These are phyloP conservation scores for Linnemannia zychae DNA, from an alignment of 192 early-diverging fungal species.

Conservation along the genomic window DNA sequence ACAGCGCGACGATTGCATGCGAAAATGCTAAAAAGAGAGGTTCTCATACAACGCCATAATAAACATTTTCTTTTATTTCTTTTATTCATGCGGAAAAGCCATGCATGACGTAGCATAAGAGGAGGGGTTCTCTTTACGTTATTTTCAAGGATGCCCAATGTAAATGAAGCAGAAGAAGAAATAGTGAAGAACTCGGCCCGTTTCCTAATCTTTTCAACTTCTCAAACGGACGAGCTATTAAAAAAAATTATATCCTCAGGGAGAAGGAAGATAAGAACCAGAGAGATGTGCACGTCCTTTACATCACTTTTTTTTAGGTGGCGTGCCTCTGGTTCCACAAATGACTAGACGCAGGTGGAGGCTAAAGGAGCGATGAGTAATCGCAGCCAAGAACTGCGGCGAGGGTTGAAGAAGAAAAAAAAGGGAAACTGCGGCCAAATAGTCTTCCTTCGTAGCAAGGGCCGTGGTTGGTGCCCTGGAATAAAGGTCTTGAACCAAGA, in stretches of 20 bases:
- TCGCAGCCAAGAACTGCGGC: background rate
- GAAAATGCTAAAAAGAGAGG: background rate
- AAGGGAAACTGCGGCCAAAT: background rate
- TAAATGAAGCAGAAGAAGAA: background rate
- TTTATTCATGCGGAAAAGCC: background rate
- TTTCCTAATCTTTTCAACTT: background rate
- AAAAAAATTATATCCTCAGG: no score
- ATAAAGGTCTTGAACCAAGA: background rate
- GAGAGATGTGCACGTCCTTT: background rate
- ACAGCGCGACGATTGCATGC: slow-evolving; percentile 10
- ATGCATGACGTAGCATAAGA: background rate
- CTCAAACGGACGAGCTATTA: no score
- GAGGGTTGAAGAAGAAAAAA: background rate
- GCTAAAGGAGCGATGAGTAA: background rate
- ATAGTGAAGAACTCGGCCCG: background rate
- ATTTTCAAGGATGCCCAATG: no score
- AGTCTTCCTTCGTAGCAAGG: background rate
- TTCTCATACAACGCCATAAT: background rate
- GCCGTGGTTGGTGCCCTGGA: background rate
- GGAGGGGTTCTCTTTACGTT: background rate
- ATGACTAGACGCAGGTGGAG: background rate
- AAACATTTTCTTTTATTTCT: background rate
- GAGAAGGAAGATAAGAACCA: no score
- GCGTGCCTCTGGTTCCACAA: background rate
- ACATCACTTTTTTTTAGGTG: background rate